These are phyloP conservation scores for Malus hybrid DNA, from an alignment of 331 rosid genomes.

Conservation along the genomic window DNA sequence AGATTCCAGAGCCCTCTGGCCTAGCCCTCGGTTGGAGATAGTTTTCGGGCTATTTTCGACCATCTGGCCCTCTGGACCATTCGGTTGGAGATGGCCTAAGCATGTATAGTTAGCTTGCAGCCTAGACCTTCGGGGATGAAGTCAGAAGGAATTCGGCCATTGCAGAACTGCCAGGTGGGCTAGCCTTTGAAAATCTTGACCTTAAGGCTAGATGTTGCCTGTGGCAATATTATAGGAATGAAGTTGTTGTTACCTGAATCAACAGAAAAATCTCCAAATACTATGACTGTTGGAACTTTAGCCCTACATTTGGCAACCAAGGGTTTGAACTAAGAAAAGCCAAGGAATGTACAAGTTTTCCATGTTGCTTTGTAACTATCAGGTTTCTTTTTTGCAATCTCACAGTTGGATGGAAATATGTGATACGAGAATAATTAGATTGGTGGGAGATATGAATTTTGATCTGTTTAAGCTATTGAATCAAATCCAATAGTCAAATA, in stretches of 20 bases:
- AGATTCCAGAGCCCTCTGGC: no score
- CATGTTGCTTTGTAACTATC: neutral
- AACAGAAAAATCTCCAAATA: constrained; percentile 65
- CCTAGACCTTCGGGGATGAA: constrained; percentile 54
- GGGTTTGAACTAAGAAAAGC: constrained; percentile 3
- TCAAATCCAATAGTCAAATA: no score
- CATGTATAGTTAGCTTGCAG: constrained; percentile 39
- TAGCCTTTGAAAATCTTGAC: constrained; percentile 45
- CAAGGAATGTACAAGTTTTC: neutral
- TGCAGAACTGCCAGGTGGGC: constrained; percentile 53
- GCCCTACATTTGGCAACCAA: constrained; percentile 5
- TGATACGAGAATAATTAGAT: neutral
- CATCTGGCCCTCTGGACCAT: no score
- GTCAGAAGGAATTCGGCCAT: constrained; percentile 48
- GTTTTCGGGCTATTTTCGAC: no score
- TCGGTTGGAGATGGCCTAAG: constrained; percentile 11
- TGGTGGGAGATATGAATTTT: neutral
- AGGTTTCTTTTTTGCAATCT: neutral
- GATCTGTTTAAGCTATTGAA: neutral
- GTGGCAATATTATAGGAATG: constrained; percentile 51
- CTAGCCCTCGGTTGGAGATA: no score
- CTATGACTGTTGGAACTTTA: constrained; percentile 53
- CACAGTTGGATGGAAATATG: neutral
- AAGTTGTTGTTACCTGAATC: constrained; percentile 71
- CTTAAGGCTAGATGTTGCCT: constrained; percentile 59